These are phyloP conservation scores for Emiliania huxleyi DNA, from an alignment of 78 protist species.

Conservation along the genomic window DNA sequence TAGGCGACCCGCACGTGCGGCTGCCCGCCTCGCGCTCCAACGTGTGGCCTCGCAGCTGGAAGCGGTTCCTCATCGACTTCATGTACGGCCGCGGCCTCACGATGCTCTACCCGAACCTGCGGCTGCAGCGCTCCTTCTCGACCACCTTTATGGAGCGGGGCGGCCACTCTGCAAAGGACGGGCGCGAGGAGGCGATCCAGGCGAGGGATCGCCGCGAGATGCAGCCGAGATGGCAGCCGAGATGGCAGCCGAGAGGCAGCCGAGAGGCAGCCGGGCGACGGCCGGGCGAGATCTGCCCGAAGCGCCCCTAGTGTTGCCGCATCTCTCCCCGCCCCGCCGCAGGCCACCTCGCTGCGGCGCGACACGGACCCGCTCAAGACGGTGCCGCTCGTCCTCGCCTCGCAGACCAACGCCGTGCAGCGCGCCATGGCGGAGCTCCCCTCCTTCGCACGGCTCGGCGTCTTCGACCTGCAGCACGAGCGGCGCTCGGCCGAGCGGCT, in stretches of 20 bases:
- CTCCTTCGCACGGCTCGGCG: not conserved
- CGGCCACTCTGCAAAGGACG: not conserved
- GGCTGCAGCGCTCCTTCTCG: not conserved
- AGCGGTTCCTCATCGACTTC: constrained; percentile 32
- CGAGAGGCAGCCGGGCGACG: too few relatives aligned
- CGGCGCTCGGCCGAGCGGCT: not conserved
- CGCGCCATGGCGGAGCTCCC: not conserved
- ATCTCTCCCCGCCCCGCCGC: not conserved
- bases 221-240: not conserved
- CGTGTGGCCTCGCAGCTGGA: constrained; percentile 38
- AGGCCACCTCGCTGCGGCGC: not conserved
- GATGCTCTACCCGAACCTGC: constrained; percentile 48
- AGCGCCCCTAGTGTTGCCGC: not conserved
- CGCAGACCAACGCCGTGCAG: not conserved
- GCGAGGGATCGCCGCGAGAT: too few relatives aligned
- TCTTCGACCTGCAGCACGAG: not conserved
- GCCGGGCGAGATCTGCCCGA: too few relatives aligned
- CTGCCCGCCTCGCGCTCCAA: not conserved
- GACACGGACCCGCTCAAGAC: not conserved
- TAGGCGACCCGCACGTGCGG: not conserved
- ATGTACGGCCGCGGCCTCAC: constrained; percentile 25
- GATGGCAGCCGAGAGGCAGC: too few relatives aligned
- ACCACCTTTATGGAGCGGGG: not conserved
- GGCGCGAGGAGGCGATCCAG: not conserved
- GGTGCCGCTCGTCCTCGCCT: not conserved